Base-by-base conservation (phyloP, 2,329 filamentous ascomycete genomes). In the Talaromyces islandicus region DNA sequence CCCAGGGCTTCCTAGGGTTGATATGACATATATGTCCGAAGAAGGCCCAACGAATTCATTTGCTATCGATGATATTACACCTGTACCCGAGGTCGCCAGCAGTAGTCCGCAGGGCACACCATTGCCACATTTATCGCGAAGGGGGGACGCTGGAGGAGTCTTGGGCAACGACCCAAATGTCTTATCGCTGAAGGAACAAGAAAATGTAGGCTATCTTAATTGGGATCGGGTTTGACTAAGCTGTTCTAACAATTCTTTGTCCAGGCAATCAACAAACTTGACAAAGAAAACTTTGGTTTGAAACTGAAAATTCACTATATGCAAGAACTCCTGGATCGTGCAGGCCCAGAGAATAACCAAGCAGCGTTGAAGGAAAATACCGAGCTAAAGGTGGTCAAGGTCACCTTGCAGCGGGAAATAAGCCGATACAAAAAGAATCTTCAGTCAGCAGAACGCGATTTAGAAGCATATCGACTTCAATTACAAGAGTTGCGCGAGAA, bases 271-370 rank as follows among this genome's bases (percentile, higher is more conserved):
- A 91, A 97, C 77, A 90, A 90, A 70, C 93, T 99, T 68, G 92
- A 97, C 71, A 99, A 99, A 79, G 94, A 97, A 71, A 99, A 99
- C 71, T 99, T 97, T 71, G 91, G 91, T 25, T 81, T 99, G 58
- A 97, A 97, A 75, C 83, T 97, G 67, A 97, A 96, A 75, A 96
- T 97, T 57, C 92, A 97, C 74, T 99, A 96, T 73, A 83, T 99
- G 59, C 92, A 99, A 73, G 91, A 97, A 67, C 90, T 91, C 14
- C 78, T 99, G 55, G 85, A 88, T 57, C 96, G 95, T 73, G 86
- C 89, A 58, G 93, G 93, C 0, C 92, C 91, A 7, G 91, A 92
- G 59, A 94, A 92, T 78, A 95, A 92, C 69, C 89, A 96, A 73
- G 86, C 87, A 30, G 91, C 93, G 3, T 79, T 99, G 29, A 91